phyloP scores from a whole-genome alignment of 371 early-diverging fungal genomes.

The Dentiscutata heterogama region DNA sequence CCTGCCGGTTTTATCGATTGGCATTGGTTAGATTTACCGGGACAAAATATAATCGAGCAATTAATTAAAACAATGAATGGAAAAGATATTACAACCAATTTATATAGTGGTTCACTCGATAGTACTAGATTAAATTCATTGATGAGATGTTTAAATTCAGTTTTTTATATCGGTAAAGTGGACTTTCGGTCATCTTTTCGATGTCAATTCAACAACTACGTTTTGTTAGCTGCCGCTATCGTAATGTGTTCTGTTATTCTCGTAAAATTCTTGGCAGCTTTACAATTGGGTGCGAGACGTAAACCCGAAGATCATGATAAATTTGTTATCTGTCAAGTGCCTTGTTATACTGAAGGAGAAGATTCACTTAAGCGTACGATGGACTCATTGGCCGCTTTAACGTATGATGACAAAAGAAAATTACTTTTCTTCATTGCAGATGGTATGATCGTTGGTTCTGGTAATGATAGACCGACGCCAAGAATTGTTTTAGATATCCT shows the following conservation, averaged over 20 bases:
- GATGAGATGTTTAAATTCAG: constrained; percentile 80
- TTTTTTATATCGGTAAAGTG: constrained; percentile 91
- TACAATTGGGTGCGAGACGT: constrained; percentile 80
- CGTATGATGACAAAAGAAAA: constrained; percentile 96
- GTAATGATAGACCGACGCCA: constrained; percentile 98
- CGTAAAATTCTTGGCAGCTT: constrained; percentile 93
- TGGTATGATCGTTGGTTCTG: constrained; percentile 95
- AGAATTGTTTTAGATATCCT: constrained; percentile 96
- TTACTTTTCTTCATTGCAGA: constrained; percentile 93
- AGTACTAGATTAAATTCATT: background rate
- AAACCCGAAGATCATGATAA: constrained; percentile 89
- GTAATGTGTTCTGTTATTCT: constrained; percentile 87
- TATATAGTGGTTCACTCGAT: constrained; percentile 5
- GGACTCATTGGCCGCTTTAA: constrained; percentile 92
- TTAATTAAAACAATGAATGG: constrained; percentile 78
- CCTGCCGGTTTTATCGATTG: constrained; percentile 53
- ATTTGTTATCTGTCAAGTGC: constrained; percentile 94
- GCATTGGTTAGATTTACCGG: constrained; percentile 60
- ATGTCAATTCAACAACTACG: constrained; percentile 91
- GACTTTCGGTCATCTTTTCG: constrained; percentile 83
- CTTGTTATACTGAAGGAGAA: constrained; percentile 98
- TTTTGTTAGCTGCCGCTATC: constrained; percentile 82
- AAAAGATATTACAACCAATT: constrained; percentile 49
- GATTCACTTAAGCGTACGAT: constrained; percentile 94
- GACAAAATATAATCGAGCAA: constrained; percentile 39